These are phyloP conservation scores for Xylaria cubensis DNA, from an alignment of 495 filamentous ascomycete species.

Conservation along the genomic window DNA sequence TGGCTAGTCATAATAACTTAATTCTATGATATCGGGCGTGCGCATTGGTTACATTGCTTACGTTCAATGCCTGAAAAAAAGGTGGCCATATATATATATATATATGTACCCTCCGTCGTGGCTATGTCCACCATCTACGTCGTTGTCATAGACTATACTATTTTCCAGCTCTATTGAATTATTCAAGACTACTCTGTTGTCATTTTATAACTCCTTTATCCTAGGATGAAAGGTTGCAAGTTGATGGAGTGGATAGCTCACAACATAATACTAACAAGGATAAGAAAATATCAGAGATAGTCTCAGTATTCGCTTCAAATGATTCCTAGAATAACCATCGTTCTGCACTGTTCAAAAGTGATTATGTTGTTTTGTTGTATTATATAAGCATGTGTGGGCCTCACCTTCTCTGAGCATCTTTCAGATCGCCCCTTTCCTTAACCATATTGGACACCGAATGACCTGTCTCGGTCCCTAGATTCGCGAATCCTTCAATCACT, in stretches of 20 bases:
- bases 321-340: too few species aligned
- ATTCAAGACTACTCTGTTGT: background rate
- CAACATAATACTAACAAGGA: background rate
- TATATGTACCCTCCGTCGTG: background rate
- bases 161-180: background rate
- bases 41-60: background rate
- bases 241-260: background rate
- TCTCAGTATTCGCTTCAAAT: too few species aligned
- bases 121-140: background rate
- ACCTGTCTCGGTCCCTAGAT: slow-evolving; percentile 50
- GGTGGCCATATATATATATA: background rate
- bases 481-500: slow-evolving; percentile 57
- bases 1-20: background rate
- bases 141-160: background rate
- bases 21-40: background rate
- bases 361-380: background rate
- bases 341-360: background rate
- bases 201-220: background rate
- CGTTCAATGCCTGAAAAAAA: background rate
- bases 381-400: background rate
- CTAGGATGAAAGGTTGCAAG: background rate
- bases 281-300: background rate
- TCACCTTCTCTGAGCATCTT: slow-evolving; percentile 6
- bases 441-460: slow-evolving; percentile 51
- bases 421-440: slow-evolving; percentile 49